Base-by-base conservation (phyloP, 2,329 filamentous ascomycete genomes). In the Stagonosporopsis rhizophila region DNA sequence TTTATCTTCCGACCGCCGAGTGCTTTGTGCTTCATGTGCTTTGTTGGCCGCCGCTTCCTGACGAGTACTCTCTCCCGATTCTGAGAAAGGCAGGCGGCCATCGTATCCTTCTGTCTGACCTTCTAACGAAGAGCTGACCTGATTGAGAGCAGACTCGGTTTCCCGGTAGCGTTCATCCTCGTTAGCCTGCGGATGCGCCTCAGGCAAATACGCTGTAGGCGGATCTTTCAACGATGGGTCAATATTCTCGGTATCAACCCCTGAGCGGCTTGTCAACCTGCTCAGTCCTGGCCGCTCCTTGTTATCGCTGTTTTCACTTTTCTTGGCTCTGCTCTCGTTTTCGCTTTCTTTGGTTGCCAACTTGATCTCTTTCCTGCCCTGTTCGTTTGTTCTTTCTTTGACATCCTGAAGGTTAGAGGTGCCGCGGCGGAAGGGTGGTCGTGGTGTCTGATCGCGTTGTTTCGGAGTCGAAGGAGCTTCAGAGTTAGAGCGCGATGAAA, bases 381-480 rank as follows among this genome's bases (percentile, higher is more conserved):
- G 25, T 35, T 70, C 64, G 11, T 64, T 56, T 15, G 47, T 53
- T 12, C 47, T 47, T 49, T 72, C 68, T 37, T 67, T 68, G 37
- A 72, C 69, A 38, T 62, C 61, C 19, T 60, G 52, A 2, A 72
- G 62, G 32, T 68, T 64, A 0, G 72, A 75, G 20, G 68, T 71
- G 1, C 61, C 52, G 19, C 70, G 68, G 41, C 63, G 69, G 15
- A 67, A 74, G 2, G 61, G 49, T 14, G 73, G 73, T 11, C 72
- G 61, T 8, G 61, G 54, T 20, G 60, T 58, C 30, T 64, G 56
- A 11, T 52, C 46, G 3, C 54, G 60, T 46, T 25, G 54, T 6
- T 63, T 53, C 1, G 58, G 58, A 3, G 54, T 55, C 2, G 40
- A 56, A 1, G 62, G 60, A 7, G 34, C 55, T 22, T 71, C 70